Conservation (phyloP, 2,329 filamentous ascomycete genomes). For the Xylariaceae sp. region DNA sequence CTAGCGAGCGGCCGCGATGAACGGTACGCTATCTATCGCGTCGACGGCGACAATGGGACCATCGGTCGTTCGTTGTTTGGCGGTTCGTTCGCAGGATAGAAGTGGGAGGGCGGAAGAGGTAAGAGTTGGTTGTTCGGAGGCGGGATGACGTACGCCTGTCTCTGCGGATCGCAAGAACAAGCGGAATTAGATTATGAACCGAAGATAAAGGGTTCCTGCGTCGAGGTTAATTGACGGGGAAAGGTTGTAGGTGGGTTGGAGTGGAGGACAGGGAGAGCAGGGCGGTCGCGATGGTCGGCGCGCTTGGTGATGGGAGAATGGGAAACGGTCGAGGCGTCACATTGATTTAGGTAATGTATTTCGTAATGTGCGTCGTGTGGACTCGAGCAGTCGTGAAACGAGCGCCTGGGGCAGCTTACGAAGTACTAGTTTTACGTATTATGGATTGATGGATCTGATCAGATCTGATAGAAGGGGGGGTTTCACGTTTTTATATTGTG, state of each 20-base stretch:
- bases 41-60: constrained; percentile 4
- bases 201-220: not conserved
- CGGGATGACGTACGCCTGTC: not conserved
- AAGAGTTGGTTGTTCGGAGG: not conserved
- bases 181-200: not conserved
- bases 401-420: too few species aligned
- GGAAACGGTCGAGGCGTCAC: constrained; percentile 1
- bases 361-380: too few species aligned
- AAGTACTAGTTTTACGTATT: too few species aligned
- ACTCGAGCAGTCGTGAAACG: too few species aligned
- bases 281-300: constrained; percentile 10
- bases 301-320: not conserved
- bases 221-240: not conserved
- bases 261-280: not conserved
- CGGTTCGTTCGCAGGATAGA: not conserved
- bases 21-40: constrained; percentile 9
- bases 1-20: constrained; percentile 8
- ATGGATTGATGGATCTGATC: too few species aligned
- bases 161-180: not conserved
- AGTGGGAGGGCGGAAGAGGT: not conserved
- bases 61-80: constrained; percentile 6
- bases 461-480: too few species aligned
- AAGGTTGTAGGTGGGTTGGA: not conserved
- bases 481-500: too few species aligned
- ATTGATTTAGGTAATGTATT: not conserved